phyloP scores from a whole-genome alignment of 1,139 yeast species.

The Blastobotrys illinoisensis region DNA sequence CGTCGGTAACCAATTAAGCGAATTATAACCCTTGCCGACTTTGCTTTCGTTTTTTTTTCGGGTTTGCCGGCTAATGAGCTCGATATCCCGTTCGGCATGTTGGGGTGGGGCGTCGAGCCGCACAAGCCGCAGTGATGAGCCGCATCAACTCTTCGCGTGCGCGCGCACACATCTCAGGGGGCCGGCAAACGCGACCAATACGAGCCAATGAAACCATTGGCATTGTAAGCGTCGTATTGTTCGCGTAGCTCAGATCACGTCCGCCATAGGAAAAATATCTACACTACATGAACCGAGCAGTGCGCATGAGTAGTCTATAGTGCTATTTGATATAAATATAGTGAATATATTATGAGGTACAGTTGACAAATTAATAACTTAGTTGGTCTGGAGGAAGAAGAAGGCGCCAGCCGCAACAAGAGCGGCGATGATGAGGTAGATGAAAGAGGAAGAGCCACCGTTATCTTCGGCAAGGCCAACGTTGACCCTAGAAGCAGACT shows the following conservation, averaged over 20 bases:
- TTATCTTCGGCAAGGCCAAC: conserved; percentile 17
- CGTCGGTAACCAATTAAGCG: too few species aligned
- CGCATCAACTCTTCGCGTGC: neutral
- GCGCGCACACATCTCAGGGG: neutral
- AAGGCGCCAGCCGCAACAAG: conserved; percentile 55
- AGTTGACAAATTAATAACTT: conserved; percentile 13
- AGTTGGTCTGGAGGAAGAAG: conserved; percentile 36
- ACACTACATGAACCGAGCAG: too few species aligned
- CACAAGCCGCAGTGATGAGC: neutral
- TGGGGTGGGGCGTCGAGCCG: neutral
- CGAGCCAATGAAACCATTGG: neutral
- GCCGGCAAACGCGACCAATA: neutral
- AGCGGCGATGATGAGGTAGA: conserved; percentile 47
- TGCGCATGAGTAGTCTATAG: neutral
- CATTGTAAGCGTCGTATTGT: neutral
- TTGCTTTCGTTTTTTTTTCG: too few species aligned
- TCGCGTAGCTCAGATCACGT: too few species aligned
- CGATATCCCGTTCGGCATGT: neutral
- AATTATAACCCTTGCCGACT: too few species aligned
- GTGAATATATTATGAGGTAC: neutral
- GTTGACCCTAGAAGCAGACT: conserved; percentile 3
- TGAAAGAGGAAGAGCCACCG: conserved; percentile 27
- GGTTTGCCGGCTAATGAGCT: too few species aligned
- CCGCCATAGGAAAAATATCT: too few species aligned
- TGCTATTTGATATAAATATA: neutral